Conservation (phyloP, 225 moss, liverwort and hornwort species). For the Physcomitrellopsis africana region DNA sequence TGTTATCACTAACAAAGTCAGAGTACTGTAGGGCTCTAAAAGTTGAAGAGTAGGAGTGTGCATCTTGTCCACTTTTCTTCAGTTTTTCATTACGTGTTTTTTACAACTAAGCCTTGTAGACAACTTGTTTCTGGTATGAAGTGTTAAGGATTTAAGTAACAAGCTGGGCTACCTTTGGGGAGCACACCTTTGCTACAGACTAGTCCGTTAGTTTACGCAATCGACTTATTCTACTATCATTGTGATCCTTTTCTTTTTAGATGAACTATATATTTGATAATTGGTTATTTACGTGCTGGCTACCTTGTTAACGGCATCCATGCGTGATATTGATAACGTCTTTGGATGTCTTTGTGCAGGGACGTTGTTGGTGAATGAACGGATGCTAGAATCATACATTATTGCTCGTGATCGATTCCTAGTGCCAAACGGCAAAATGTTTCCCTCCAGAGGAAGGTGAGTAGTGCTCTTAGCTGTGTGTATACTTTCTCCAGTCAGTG, state of each 20-base stretch:
- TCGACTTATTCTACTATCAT: neutral
- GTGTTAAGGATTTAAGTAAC: neutral
- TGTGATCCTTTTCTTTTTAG: neutral
- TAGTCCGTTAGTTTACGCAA: neutral
- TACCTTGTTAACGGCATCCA: no score
- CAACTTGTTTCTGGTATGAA: slow-evolving; percentile 5
- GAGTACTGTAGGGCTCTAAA: neutral
- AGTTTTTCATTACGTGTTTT: neutral
- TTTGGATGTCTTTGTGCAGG: slow-evolving; percentile 44
- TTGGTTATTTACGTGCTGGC: slow-evolving; percentile 1
- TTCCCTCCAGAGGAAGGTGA: slow-evolving; percentile 65
- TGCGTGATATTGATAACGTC: slow-evolving; percentile 12
- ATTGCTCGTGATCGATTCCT: slow-evolving; percentile 69
- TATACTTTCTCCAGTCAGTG: neutral
- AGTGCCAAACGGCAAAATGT: slow-evolving; percentile 64
- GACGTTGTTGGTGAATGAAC: slow-evolving; percentile 57
- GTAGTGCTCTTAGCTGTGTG: neutral
- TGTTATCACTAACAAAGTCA: neutral
- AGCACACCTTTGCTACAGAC: neutral
- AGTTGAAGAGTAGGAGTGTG: neutral
- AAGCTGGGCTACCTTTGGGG: slow-evolving; percentile 5
- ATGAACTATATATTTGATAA: neutral
- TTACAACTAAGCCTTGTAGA: neutral
- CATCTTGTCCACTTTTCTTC: neutral
- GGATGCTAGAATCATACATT: slow-evolving; percentile 69